Conservation (phyloP, 352 stramenopile species). For the Globisporangium megalacanthum region DNA sequence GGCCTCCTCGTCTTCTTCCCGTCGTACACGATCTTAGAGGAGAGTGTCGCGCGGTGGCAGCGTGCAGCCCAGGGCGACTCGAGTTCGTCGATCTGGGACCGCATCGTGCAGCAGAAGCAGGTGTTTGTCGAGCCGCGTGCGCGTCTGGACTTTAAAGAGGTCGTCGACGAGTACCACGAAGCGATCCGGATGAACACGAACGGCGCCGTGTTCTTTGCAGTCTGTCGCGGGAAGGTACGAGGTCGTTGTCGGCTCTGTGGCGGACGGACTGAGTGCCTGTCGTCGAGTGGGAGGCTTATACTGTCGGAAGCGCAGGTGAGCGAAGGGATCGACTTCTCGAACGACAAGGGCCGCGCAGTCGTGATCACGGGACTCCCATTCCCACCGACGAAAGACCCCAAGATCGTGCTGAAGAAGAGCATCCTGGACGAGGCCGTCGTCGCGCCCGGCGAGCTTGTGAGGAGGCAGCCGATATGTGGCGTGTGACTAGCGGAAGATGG, state of each 20-base stretch:
- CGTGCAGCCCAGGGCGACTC: conserved; percentile 30
- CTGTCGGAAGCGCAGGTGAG: conserved; percentile 64
- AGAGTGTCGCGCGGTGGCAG: conserved; percentile 76
- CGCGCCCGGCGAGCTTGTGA: conserved; percentile 52
- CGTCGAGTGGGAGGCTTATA: no score
- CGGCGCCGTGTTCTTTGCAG: conserved; percentile 96
- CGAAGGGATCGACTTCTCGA: conserved; percentile 98
- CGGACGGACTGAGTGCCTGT: not conserved
- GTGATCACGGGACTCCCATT: conserved; percentile 99
- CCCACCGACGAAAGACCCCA: conserved; percentile 94
- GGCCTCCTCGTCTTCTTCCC: conserved; percentile 99
- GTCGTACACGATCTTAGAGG: conserved; percentile 96
- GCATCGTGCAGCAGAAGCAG: conserved; percentile 70
- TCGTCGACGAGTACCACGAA: conserved; percentile 80
- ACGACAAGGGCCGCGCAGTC: conserved; percentile 96
- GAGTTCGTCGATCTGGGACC: conserved; percentile 69
- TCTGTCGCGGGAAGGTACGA: conserved; percentile 95
- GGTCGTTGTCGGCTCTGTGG: not conserved
- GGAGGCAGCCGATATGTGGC: not conserved
- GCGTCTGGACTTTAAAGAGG: conserved; percentile 67
- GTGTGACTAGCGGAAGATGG: not conserved
- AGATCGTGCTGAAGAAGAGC: conserved; percentile 96
- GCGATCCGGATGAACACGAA: conserved; percentile 61
- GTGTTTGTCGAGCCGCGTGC: conserved; percentile 74
- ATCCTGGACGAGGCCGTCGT: conserved; percentile 90